These are phyloP conservation scores for Trypanosoma scelopori DNA, from an alignment of 208 protist species.

Conservation along the genomic window DNA sequence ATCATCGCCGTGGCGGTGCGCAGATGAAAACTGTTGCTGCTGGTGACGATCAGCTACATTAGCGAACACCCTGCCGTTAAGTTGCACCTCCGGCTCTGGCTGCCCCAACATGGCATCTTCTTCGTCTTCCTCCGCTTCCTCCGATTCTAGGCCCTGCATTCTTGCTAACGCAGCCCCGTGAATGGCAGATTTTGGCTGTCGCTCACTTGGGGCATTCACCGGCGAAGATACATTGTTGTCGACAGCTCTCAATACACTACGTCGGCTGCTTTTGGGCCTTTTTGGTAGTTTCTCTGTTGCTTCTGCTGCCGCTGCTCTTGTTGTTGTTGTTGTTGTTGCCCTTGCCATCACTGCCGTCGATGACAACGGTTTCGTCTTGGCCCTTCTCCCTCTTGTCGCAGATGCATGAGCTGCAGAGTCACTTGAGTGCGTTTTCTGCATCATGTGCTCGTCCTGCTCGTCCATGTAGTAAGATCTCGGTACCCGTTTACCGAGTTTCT, in stretches of 20 bases:
- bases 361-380: conserved; percentile 9
- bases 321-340: not conserved
- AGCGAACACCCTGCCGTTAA: conserved; percentile 16
- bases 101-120: not conserved
- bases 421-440: conserved; percentile 23
- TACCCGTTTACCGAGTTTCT: conserved; percentile 83
- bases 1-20: not conserved
- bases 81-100: conserved; percentile 15
- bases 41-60: not conserved
- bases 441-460: conserved; percentile 54
- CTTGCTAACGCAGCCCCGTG: not conserved
- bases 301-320: not conserved
- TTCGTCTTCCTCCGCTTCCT: too few species aligned
- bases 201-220: not conserved
- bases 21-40: not conserved
- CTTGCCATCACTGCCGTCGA: conserved; percentile 12
- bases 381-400: conserved; percentile 3
- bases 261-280: not conserved
- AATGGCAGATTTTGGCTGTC: not conserved
- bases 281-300: not conserved
- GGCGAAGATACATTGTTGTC: conserved; percentile 3
- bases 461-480: conserved; percentile 43
- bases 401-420: conserved; percentile 10
- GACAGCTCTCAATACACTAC: not conserved
- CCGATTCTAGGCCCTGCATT: not conserved